A percentile compares a stretch with the other conserved stretches of the same genome.
Evolutionary conservation across 2,329 filamentous ascomycete species (phyloP).

Genomic region (Xylogone sp.): DNA sequence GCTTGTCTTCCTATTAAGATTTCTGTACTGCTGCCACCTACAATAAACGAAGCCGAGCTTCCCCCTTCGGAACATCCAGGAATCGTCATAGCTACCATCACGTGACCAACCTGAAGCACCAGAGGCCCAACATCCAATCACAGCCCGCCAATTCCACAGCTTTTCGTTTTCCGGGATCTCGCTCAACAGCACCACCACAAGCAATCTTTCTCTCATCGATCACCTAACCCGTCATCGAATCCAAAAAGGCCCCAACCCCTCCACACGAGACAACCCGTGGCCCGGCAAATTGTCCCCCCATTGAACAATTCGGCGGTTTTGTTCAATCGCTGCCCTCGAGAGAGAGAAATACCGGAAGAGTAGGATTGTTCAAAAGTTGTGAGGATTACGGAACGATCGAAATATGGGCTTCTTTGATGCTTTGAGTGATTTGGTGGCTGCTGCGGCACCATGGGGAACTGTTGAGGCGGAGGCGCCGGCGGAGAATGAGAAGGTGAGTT

Average conservation of each 20-base stretch:
- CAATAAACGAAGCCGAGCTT: background rate
- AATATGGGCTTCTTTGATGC: conserved; percentile 65
- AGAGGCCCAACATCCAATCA: conserved; percentile 17
- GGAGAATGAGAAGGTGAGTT: conserved; percentile 40
- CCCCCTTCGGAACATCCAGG: background rate
- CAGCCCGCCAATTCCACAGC: conserved; percentile 18
- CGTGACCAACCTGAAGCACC: background rate
- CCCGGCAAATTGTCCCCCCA: no score
- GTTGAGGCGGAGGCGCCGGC: conserved; percentile 58
- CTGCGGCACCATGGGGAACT: conserved; percentile 60
- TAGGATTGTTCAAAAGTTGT: no score
- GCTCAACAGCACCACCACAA: conserved; percentile 1
- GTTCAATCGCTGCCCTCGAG: background rate
- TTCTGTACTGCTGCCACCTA: background rate
- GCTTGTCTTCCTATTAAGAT: background rate
- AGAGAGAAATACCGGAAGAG: no score
- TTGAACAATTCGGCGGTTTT: background rate
- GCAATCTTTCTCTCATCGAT: conserved; percentile 3
- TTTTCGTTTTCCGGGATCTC: conserved; percentile 2
- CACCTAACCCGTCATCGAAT: background rate
- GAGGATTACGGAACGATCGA: background rate
- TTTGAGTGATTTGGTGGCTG: conserved; percentile 61
- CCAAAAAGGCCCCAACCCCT: no score
- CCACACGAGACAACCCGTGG: no score
- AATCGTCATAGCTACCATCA: background rate